phyloP scores from a whole-genome alignment of 306 rosid species.

The Alnus glutinosa region DNA sequence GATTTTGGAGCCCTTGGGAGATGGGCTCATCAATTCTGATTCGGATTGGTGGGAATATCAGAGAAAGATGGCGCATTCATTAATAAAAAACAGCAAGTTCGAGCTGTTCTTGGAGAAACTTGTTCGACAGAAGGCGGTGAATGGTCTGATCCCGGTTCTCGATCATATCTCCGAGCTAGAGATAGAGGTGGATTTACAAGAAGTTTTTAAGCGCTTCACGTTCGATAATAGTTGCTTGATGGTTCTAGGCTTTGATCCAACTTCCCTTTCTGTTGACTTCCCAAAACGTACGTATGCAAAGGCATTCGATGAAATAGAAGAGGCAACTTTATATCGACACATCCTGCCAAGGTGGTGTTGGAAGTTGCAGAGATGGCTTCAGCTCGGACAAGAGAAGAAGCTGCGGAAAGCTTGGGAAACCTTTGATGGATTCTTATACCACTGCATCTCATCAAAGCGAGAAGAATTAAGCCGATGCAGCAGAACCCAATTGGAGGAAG shows the following conservation, averaged over 20 bases:
- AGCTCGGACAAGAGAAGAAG: constrained; percentile 40
- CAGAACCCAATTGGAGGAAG: not conserved
- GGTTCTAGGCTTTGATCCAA: constrained; percentile 29
- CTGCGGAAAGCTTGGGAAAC: constrained; percentile 24
- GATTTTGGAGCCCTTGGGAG: constrained; percentile 37
- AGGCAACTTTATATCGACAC: constrained; percentile 21
- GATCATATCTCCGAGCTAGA: not conserved
- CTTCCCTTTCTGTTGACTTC: constrained; percentile 2
- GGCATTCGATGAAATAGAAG: constrained; percentile 26
- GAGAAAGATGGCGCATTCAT: constrained; percentile 14
- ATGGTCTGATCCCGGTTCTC: constrained; percentile 30
- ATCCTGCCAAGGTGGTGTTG: constrained; percentile 25
- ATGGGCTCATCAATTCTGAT: constrained; percentile 33
- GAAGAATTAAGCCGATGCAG: not conserved
- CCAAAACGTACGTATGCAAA: constrained; percentile 13
- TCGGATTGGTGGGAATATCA: constrained; percentile 31
- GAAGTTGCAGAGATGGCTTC: constrained; percentile 46
- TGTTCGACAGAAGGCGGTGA: constrained; percentile 12
- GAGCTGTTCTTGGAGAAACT: constrained; percentile 14
- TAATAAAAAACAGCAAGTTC: constrained; percentile 3
- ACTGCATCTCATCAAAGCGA: constrained; percentile 27
- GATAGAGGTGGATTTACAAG: constrained; percentile 32
- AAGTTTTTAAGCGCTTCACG: constrained; percentile 23
- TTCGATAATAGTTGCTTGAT: constrained; percentile 25
- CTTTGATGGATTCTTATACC: constrained; percentile 38